Evolutionary conservation across 345 rosid species (phyloP).

Genomic region (Linum tenue): DNA sequence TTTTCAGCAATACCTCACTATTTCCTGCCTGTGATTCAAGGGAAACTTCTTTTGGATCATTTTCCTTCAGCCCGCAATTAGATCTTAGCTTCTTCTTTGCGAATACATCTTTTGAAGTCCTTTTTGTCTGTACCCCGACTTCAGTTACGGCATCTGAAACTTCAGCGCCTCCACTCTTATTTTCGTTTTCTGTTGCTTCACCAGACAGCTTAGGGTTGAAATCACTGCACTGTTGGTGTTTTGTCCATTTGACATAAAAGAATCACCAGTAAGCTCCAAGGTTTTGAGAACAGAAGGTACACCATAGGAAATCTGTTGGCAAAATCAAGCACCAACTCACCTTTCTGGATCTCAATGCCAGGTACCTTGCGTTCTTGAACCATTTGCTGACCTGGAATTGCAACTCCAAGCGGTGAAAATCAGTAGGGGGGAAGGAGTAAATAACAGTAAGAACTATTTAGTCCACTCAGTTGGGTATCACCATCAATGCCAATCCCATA

Average conservation of each 20-base stretch:
- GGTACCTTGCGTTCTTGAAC: slow-evolving; percentile 90
- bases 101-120: slow-evolving; percentile 14
- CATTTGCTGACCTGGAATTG: slow-evolving; percentile 83
- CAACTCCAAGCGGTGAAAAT: slow-evolving; percentile 14
- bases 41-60: slow-evolving; percentile 18
- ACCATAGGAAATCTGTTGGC: background rate
- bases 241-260: slow-evolving; percentile 33
- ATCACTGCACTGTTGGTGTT: slow-evolving; percentile 15
- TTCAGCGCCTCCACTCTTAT: slow-evolving; percentile 15
- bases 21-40: slow-evolving; percentile 20
- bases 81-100: slow-evolving; percentile 20
- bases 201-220: slow-evolving; percentile 22
- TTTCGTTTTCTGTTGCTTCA: slow-evolving; percentile 31
- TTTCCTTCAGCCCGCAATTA: slow-evolving; percentile 17
- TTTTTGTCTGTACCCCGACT: slow-evolving; percentile 12
- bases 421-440: slow-evolving; percentile 4
- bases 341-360: slow-evolving; percentile 77
- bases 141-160: slow-evolving; percentile 18
- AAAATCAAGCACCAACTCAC: slow-evolving; percentile 25
- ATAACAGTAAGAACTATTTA: background rate
- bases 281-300: background rate
- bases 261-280: background rate
- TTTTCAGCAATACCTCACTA: slow-evolving; percentile 27
- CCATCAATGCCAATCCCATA: background rate
- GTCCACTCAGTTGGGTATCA: slow-evolving; percentile 2